Evolutionary conservation across 371 early-diverging fungal genomes (phyloP).

Genomic region (Mucor piriformis): DNA sequence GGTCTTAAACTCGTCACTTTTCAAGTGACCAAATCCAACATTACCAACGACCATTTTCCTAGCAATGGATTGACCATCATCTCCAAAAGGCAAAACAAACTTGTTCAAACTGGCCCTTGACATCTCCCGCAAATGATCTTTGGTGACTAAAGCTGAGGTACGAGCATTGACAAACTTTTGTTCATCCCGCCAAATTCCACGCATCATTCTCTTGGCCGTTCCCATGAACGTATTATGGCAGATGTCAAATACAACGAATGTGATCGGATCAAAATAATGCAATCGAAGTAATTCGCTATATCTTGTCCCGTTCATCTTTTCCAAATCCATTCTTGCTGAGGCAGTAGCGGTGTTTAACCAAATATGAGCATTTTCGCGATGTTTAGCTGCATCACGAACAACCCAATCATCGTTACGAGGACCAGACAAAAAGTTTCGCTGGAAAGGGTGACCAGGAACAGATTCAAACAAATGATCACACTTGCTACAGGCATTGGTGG

Average conservation of each 20-base stretch:
- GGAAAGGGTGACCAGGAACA: background rate
- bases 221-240: conserved; percentile 20
- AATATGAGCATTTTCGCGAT: background rate
- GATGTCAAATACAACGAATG: conserved; percentile 11
- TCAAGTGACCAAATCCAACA: background rate
- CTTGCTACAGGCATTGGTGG: conserved; percentile 5
- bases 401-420: background rate
- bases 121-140: background rate
- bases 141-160: background rate
- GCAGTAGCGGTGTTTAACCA: background rate
- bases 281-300: conserved; percentile 14
- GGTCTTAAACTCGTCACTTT: background rate
- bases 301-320: conserved; percentile 6
- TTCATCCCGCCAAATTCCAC: background rate
- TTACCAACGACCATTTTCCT: background rate
- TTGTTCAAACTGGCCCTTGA: background rate
- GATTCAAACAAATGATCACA: background rate
- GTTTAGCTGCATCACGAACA: background rate
- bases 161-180: background rate
- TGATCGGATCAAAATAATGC: conserved; percentile 15
- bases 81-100: background rate
- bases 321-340: background rate
- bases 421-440: background rate
- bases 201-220: conserved; percentile 2
- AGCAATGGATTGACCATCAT: background rate